Conservation (phyloP, 805 yeast species). For the Huiozyma sinensis region DNA sequence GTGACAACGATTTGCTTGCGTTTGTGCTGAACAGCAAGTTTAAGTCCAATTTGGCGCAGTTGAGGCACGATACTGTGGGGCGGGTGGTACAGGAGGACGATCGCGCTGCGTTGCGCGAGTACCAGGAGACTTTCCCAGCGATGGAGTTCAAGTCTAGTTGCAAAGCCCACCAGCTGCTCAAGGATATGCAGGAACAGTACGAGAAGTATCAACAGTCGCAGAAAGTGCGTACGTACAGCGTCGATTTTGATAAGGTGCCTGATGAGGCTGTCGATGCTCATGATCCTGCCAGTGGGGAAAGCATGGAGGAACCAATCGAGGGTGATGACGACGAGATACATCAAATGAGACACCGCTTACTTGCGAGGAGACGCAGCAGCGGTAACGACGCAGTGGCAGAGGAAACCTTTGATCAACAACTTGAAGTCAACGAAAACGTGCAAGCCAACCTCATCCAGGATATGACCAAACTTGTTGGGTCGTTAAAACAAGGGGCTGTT, state of each 20-base stretch:
- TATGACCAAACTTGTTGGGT: slow-evolving; percentile 30
- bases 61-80: not conserved
- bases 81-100: not conserved
- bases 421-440: slow-evolving; percentile 28
- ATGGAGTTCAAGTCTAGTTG: not conserved
- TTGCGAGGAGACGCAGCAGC: slow-evolving; percentile 12
- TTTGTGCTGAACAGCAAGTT: slow-evolving; percentile 1
- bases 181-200: slow-evolving; percentile 8
- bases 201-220: slow-evolving; percentile 7
- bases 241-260: slow-evolving; percentile 20
- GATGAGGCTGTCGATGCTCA: not conserved
- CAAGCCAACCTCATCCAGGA: slow-evolving; percentile 31
- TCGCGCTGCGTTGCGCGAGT: not conserved
- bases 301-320: not conserved
- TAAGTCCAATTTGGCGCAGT: not conserved
- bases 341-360: slow-evolving; percentile 26
- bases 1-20: not conserved
- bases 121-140: not conserved
- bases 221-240: slow-evolving; percentile 20
- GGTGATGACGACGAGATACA: slow-evolving; percentile 22
- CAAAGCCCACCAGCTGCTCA: not conserved
- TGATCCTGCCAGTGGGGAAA: not conserved
- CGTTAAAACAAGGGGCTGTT: slow-evolving; percentile 31
- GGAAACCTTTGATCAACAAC: slow-evolving; percentile 26
- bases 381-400: slow-evolving; percentile 2